Percentiles rank a stretch among this genome's conserved stretches.
These are phyloP conservation scores for Oidiodendron maius DNA, from an alignment of 495 filamentous ascomycete genomes.

Conservation along the genomic window DNA sequence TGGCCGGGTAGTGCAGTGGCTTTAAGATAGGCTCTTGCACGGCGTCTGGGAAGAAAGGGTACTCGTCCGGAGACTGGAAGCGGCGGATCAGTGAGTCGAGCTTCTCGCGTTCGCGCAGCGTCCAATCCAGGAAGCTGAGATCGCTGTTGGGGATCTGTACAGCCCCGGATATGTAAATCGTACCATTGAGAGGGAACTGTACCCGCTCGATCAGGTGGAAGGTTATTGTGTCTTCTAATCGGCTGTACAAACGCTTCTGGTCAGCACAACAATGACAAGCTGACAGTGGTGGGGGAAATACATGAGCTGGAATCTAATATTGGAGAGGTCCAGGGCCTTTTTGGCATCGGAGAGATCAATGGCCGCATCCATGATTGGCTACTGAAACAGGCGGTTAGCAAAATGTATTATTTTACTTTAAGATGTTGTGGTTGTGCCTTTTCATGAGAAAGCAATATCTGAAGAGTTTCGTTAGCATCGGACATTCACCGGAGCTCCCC, in stretches of 20 bases:
- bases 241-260: constrained; percentile 44
- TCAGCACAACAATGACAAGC: constrained; percentile 1
- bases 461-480: no score
- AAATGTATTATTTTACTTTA: no score
- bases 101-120: constrained; percentile 81
- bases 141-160: constrained; percentile 65
- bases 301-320: constrained; percentile 96
- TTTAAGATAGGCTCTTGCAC: constrained; percentile 77
- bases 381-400: no score
- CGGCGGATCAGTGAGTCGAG: constrained; percentile 92
- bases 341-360: constrained; percentile 81
- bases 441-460: no score
- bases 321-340: constrained; percentile 81
- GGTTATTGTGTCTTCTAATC: constrained; percentile 96
- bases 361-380: constrained; percentile 67
- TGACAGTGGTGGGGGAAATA: constrained; percentile 35
- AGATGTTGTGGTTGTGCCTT: no score
- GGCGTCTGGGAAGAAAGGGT: constrained; percentile 89
- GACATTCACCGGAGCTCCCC: no score
- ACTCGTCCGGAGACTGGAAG: constrained; percentile 94
- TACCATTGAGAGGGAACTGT: constrained; percentile 89
- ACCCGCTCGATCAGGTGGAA: constrained; percentile 98
- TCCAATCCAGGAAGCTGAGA: constrained; percentile 89
- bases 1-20: constrained; percentile 82
- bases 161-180: constrained; percentile 80